Conservation (phyloP, 2,329 filamentous ascomycete species). For the Nakataea oryzae region DNA sequence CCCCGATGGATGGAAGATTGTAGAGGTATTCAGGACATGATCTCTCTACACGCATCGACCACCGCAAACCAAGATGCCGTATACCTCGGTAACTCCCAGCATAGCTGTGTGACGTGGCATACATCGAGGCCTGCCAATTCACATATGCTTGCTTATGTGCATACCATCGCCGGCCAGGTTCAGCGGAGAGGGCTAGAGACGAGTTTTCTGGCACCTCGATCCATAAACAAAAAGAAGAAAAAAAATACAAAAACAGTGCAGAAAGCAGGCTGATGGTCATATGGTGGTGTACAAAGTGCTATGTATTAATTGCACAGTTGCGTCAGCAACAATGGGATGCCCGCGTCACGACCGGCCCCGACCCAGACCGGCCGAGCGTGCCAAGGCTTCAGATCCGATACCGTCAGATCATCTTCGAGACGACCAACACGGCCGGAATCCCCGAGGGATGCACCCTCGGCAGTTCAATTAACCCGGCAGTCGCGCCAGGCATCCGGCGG, state of each 20-base stretch:
- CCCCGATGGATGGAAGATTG: not conserved
- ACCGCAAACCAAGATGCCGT: not conserved
- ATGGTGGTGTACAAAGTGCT: not conserved
- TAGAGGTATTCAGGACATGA: not conserved
- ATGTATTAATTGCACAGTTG: not conserved
- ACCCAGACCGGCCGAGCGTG: not conserved
- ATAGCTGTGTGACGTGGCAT: no score
- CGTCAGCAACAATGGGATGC: not conserved
- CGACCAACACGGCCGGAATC: not conserved
- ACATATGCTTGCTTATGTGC: no score
- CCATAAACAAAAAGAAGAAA: not conserved
- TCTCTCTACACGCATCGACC: not conserved
- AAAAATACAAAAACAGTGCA: not conserved
- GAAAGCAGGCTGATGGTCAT: not conserved
- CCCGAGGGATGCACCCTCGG: not conserved
- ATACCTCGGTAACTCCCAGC: not conserved
- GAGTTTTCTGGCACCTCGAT: not conserved
- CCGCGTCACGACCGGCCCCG: not conserved
- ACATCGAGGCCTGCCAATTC: no score
- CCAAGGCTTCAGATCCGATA: not conserved
- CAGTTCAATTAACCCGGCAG: not conserved
- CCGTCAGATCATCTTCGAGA: not conserved
- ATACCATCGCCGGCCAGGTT: not conserved
- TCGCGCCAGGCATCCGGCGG: not conserved
- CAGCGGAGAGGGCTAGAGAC: not conserved